Conservation (phyloP, 2,329 filamentous ascomycete species). For the Beauveria bassiana region DNA sequence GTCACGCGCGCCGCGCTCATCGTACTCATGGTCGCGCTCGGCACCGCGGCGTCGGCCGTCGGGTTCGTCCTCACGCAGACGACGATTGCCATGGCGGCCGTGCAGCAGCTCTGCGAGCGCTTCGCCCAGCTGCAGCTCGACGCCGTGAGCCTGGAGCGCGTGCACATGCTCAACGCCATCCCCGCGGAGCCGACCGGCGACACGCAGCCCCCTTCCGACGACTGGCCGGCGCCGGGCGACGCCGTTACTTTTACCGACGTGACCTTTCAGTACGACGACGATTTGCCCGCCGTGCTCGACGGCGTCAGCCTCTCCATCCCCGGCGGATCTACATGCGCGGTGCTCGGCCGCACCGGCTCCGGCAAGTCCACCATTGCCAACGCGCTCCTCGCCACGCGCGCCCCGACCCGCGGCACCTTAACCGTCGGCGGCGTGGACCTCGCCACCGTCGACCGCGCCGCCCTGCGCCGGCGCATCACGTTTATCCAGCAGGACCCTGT, state of each 20-base stretch:
- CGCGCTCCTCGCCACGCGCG: constrained; percentile 48
- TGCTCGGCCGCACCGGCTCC: constrained; percentile 77
- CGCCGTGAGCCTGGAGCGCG: constrained; percentile 82
- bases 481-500: constrained; percentile 59
- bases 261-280: constrained; percentile 70
- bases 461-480: constrained; percentile 49
- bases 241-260: constrained; percentile 71
- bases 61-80: constrained; percentile 68
- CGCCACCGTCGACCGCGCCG: constrained; percentile 43
- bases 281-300: constrained; percentile 64
- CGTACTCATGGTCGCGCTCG: constrained; percentile 63
- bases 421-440: constrained; percentile 48
- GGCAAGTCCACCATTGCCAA: constrained; percentile 74
- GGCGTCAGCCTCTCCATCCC: constrained; percentile 67
- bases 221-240: constrained; percentile 67
- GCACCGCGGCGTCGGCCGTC: constrained; percentile 69
- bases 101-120: constrained; percentile 57
- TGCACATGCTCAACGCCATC: constrained; percentile 72
- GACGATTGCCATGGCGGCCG: constrained; percentile 27
- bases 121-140: constrained; percentile 87
- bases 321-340: constrained; percentile 50
- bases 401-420: constrained; percentile 42
- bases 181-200: constrained; percentile 66
- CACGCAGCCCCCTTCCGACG: constrained; percentile 61
- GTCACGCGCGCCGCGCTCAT: constrained; percentile 67